Conservation (phyloP, 1,284 basidiomycete genomes). For the Leccinum pachyderme region DNA sequence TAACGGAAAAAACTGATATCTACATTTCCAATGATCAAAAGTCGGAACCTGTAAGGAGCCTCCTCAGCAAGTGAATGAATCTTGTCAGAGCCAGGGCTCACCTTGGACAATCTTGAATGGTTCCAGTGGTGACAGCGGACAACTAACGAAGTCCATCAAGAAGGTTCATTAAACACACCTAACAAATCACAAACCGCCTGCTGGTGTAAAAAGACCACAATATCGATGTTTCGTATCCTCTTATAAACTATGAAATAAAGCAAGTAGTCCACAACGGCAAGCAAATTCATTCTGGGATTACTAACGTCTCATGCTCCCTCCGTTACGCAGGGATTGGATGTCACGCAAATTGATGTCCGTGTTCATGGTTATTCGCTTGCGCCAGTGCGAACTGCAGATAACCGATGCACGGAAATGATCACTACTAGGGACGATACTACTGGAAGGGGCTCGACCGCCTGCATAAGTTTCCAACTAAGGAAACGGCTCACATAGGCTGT, state of each 20-base stretch:
- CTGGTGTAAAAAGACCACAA: neutral
- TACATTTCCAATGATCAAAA: neutral
- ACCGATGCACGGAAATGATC: slow-evolving; percentile 1
- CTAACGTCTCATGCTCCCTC: slow-evolving; percentile 5
- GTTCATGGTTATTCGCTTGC: neutral
- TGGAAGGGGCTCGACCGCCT: neutral
- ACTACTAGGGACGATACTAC: neutral
- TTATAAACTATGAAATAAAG: neutral
- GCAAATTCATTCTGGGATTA: neutral
- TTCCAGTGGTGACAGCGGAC: neutral
- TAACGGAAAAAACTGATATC: neutral
- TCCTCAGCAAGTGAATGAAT: neutral
- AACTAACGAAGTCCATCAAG: neutral
- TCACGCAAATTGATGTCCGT: slow-evolving; percentile 5
- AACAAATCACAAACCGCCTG: neutral
- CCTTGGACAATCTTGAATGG: neutral
- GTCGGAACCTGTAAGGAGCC: neutral
- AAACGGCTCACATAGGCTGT: slow-evolving; percentile 1
- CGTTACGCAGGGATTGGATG: slow-evolving; percentile 3
- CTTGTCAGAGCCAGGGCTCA: neutral
- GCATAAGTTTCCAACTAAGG: neutral
- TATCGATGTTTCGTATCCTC: neutral
- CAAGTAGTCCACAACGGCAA: neutral
- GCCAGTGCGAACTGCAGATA: neutral
- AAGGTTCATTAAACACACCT: neutral